Percentiles rank a stretch among this genome's conserved stretches.
Conservation (phyloP, 148 eudicot genomes). For the Rheum nobile region DNA sequence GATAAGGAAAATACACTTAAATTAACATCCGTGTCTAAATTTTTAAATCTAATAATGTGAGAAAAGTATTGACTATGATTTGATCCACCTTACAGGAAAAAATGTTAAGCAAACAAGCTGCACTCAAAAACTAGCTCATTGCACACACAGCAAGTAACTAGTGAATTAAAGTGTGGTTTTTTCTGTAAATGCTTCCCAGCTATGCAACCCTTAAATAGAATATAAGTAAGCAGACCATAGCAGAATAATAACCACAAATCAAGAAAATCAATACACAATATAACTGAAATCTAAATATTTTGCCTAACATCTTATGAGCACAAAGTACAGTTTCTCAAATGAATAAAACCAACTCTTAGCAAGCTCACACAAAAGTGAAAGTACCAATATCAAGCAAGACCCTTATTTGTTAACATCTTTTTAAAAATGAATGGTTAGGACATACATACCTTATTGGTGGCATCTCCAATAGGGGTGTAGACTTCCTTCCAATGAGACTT, state of each 20-base stretch:
- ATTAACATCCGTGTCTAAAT: not conserved
- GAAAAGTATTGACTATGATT: not conserved
- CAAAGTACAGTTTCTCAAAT: too few species aligned
- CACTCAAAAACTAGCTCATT: not conserved
- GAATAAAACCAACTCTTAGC: too few species aligned
- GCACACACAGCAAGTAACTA: not conserved
- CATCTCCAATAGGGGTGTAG: constrained; percentile 12
- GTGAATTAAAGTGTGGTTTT: too few species aligned
- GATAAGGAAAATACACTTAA: not conserved
- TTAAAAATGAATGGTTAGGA: too few species aligned
- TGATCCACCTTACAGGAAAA: not conserved
- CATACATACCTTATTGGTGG: constrained; percentile 2
- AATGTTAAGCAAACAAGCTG: too few species aligned
- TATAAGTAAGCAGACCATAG: not conserved
- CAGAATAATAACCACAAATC: not conserved
- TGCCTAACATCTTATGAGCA: too few species aligned
- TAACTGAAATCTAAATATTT: not conserved
- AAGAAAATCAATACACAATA: not conserved
- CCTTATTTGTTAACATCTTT: too few species aligned
- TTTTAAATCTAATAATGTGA: not conserved
- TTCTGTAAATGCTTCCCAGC: not conserved
- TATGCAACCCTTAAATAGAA: not conserved
- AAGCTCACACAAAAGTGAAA: too few species aligned
- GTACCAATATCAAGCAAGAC: too few species aligned
- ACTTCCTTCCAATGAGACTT: constrained; percentile 26